Base-by-base conservation (phyloP, 495 filamentous ascomycete species). In the Aspergillus heteromorphus region DNA sequence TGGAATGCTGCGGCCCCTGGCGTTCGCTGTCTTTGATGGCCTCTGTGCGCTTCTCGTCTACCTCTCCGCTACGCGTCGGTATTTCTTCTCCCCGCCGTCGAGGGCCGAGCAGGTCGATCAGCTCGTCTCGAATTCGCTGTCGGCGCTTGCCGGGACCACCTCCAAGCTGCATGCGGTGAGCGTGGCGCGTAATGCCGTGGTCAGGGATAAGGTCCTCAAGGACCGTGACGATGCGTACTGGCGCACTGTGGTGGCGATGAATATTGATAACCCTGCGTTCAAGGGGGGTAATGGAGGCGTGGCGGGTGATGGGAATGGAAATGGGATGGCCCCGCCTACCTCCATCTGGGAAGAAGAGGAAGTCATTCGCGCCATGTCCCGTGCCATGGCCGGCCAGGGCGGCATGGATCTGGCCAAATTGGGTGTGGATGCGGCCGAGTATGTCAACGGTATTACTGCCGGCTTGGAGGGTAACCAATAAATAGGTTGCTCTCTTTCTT, bases 21-120 rank as follows among this genome's bases (percentile, higher is more conserved):
- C 67, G 0, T 79, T 97, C 1, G 80, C 80, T 0, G 52, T 77
- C 2, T 72, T 86, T 1, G 87, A 97, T 65, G 66, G 57, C 1
- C n/a, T 77, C 6, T 67, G 89, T 1, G 86, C 83, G 0, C 64
- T 65, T 13, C 66, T 87, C 6, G 69, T 96, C 13, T 96, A 85
- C 69, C 73, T 91, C 13, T 81, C 85, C 0, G 80, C 83, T 19
- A 96, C 93, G 17, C 87, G 92, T 60, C 82, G 92, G 13, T 76
- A 77, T 63, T 81, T 85, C 58, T 78, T 79, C 49, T 65, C 67
- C n/a, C 80, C 79, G 25, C 71, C 76, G 2, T 66, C 70, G 10
- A 63, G 74, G n/a, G 71, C 67, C 6, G 81, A 85, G 21, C 70
- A 73, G 48, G 47, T 73, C 14, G 71, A 72, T 5, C 56, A 68